Percentiles rank a stretch among this genome's conserved stretches.
phyloP scores from a whole-genome alignment of 1,139 yeast genomes.

The Blastobotrys serpentis region DNA sequence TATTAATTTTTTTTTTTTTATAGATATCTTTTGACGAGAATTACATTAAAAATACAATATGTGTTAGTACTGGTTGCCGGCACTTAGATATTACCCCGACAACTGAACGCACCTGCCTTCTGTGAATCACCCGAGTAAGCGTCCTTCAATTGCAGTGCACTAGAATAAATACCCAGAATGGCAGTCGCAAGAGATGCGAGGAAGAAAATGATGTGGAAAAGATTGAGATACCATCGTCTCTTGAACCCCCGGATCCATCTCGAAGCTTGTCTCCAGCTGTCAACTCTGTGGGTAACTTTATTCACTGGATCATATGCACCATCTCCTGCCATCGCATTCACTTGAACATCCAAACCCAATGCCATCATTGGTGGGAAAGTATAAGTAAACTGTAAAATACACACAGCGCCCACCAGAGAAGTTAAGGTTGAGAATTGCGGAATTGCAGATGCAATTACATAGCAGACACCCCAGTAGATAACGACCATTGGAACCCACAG shows the following conservation, averaged over 20 bases:
- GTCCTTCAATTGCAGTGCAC: constrained; percentile 22
- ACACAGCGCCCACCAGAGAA: constrained; percentile 51
- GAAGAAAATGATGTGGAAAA: constrained; percentile 36
- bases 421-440: constrained; percentile 52
- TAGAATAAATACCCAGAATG: constrained; percentile 41
- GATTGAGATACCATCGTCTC: constrained; percentile 28
- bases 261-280: constrained; percentile 37
- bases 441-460: constrained; percentile 51
- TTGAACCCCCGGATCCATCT: constrained; percentile 40
- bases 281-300: constrained; percentile 35
- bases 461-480: constrained; percentile 47
- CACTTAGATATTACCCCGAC: constrained; percentile 11
- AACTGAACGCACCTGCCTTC: constrained; percentile 17
- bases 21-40: no score
- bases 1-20: no score
- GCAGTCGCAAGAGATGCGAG: constrained; percentile 43
- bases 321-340: constrained; percentile 40
- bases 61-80: no score
- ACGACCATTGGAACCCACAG: constrained; percentile 42
- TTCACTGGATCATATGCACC: constrained; percentile 37
- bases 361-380: constrained; percentile 46
- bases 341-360: constrained; percentile 39
- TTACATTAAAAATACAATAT: no score
- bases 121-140: constrained; percentile 18
- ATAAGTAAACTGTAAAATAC: constrained; percentile 48